A percentile compares a stretch with the other conserved stretches of the same genome.
Conservation (phyloP, 2,329 filamentous ascomycete genomes). For the Sclerotinia spermophila region DNA sequence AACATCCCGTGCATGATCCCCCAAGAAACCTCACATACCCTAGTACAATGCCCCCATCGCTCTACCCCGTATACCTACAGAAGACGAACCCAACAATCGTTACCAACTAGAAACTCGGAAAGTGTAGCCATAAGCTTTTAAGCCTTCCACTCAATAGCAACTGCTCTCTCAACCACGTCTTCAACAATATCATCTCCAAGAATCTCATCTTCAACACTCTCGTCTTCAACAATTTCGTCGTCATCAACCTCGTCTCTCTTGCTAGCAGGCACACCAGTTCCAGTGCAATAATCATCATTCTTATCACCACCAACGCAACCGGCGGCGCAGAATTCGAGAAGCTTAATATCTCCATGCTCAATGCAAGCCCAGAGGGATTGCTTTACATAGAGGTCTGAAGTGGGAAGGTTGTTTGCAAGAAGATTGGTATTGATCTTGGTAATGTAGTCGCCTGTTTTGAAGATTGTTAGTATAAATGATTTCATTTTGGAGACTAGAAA, state of each 20-base stretch:
- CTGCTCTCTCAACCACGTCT: background rate
- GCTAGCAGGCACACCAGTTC: background rate
- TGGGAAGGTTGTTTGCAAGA: background rate
- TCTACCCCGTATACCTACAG: background rate
- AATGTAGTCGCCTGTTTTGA: background rate
- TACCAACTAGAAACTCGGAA: background rate
- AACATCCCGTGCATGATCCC: background rate
- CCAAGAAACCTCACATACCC: background rate
- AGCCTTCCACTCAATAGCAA: background rate
- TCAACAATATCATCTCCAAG: background rate
- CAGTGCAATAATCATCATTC: constrained; percentile 1
- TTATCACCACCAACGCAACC: background rate
- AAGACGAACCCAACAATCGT: background rate
- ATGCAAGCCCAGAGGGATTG: background rate
- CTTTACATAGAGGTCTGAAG: background rate
- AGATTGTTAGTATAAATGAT: background rate
- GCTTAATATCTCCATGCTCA: background rate
- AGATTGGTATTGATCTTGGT: background rate
- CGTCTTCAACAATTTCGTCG: too few species aligned
- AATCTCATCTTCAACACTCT: background rate
- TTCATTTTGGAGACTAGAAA: background rate
- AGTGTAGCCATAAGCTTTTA: background rate
- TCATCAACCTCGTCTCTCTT: background rate
- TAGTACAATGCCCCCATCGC: too few species aligned
- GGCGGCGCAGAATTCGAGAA: background rate